Conservation (phyloP, 208 protist species). For the Trypanosoma theileri region DNA sequence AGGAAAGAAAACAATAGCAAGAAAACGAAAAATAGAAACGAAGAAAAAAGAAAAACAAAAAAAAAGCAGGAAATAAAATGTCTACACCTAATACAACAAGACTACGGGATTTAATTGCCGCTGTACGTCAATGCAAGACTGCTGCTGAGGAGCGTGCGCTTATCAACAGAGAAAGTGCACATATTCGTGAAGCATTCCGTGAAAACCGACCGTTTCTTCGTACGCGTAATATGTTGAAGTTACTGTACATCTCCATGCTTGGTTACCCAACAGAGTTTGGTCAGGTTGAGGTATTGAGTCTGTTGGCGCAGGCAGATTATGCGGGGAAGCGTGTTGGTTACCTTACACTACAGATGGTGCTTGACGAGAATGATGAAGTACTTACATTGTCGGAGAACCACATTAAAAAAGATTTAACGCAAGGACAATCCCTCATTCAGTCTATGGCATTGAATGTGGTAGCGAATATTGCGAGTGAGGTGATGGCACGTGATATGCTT, state of each 20-base stretch:
- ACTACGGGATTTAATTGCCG: constrained; percentile 96
- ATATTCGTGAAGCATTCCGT: constrained; percentile 94
- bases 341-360: constrained; percentile 94
- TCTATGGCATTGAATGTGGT: constrained; percentile 96
- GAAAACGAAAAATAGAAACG: not conserved
- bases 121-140: constrained; percentile 96
- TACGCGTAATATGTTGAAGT: constrained; percentile 98
- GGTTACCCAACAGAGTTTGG: constrained; percentile 99
- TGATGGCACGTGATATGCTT: constrained; percentile 96
- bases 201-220: constrained; percentile 92
- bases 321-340: constrained; percentile 98
- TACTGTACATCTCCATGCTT: constrained; percentile 99
- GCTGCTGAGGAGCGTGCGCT: constrained; percentile 95
- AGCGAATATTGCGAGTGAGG: constrained; percentile 96
- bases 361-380: constrained; percentile 98
- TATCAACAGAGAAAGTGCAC: constrained; percentile 95
- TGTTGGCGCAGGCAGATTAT: constrained; percentile 96
- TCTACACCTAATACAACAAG: constrained; percentile 74
- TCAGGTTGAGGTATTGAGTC: constrained; percentile 98
- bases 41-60: constrained; percentile 5
- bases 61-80: constrained; percentile 34
- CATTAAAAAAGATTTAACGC: constrained; percentile 95
- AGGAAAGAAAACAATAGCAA: constrained; percentile 11
- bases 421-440: constrained; percentile 84
- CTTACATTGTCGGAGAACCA: constrained; percentile 98